phyloP scores from a whole-genome alignment of 2,329 filamentous ascomycete species.

The Berkeleyomyces rouxiae region DNA sequence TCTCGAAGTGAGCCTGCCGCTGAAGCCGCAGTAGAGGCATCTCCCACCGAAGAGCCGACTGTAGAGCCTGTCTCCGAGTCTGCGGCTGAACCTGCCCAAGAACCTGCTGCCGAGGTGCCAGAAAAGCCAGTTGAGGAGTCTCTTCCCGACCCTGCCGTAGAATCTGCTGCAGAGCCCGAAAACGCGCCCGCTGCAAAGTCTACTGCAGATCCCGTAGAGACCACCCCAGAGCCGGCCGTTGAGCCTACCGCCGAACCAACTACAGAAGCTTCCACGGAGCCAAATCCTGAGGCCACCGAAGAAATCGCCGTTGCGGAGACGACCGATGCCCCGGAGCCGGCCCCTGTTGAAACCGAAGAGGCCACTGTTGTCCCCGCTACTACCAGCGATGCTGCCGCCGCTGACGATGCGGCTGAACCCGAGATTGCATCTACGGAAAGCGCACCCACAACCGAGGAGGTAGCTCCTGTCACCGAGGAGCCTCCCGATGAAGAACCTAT shows the following conservation, averaged over 20 bases:
- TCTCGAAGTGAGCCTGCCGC: slow-evolving; percentile 9
- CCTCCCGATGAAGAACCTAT: neutral
- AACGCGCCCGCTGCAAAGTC: slow-evolving; percentile 3
- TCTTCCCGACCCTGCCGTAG: slow-evolving; percentile 3
- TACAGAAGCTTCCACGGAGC: slow-evolving; percentile 3
- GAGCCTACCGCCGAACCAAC: slow-evolving; percentile 8
- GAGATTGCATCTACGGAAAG: neutral
- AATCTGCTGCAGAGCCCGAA: slow-evolving; percentile 7
- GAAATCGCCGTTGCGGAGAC: slow-evolving; percentile 11
- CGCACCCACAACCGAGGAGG: too few relatives aligned
- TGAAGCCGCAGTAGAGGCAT: neutral
- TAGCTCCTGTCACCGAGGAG: neutral
- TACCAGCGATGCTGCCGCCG: neutral
- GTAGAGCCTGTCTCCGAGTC: slow-evolving; percentile 12
- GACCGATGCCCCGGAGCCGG: neutral
- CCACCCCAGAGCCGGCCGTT: slow-evolving; percentile 13
- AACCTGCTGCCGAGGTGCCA: neutral
- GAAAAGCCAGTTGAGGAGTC: neutral
- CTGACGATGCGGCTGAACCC: neutral
- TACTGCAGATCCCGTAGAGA: neutral
- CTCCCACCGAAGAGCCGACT: neutral
- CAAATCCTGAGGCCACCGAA: neutral
- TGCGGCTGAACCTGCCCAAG: neutral
- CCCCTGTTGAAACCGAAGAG: neutral
- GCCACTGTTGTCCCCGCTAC: neutral